These are phyloP conservation scores for Ramaria sp. DNA, from an alignment of 768 basidiomycete species.

Conservation along the genomic window DNA sequence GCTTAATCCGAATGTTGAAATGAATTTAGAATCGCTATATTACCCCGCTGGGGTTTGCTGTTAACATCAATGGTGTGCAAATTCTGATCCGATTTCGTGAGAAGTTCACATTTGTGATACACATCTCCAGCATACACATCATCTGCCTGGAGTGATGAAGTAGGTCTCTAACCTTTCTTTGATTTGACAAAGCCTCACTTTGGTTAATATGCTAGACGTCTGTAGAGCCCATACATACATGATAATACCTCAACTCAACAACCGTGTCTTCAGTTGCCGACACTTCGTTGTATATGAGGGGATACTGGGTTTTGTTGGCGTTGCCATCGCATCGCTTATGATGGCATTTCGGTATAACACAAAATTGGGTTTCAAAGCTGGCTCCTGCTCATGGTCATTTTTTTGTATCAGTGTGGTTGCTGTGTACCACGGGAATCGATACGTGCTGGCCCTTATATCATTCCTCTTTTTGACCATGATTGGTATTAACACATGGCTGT, in stretches of 20 bases:
- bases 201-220: neutral
- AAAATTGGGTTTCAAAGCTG: neutral
- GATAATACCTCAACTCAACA: neutral
- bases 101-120: neutral
- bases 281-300: constrained; percentile 6
- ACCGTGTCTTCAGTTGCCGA: neutral
- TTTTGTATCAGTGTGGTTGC: neutral
- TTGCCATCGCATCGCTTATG: constrained; percentile 6
- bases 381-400: neutral
- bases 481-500: constrained; percentile 1
- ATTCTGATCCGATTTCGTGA: neutral
- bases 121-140: neutral
- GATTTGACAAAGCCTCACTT: neutral
- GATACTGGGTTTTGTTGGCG: neutral
- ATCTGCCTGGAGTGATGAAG: neutral
- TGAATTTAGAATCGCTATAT: constrained; percentile 1
- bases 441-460: neutral
- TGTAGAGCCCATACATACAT: neutral
- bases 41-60: constrained; percentile 1
- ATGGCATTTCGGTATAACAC: constrained; percentile 4
- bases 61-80: neutral
- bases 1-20: neutral
- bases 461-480: neutral
- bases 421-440: neutral
- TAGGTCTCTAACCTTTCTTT: neutral